Conservation (phyloP, 2,329 filamentous ascomycete species). For the Penicillium sp. region DNA sequence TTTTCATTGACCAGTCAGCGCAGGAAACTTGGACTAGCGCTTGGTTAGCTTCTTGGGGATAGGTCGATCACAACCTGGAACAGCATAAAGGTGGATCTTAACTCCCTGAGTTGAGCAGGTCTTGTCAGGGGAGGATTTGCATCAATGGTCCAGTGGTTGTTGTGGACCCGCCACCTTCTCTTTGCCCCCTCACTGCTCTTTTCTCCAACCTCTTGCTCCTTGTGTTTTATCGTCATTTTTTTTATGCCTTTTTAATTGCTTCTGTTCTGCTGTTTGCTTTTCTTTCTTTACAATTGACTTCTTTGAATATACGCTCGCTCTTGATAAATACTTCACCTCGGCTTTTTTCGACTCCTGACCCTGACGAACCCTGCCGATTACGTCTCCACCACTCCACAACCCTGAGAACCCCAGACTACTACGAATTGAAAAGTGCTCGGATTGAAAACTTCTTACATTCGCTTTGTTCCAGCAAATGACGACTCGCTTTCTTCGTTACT, state of each 20-base stretch:
- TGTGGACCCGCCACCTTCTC: neutral
- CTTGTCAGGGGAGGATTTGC: conserved; percentile 17
- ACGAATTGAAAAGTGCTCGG: neutral
- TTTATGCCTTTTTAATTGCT: neutral
- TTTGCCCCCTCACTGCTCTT: conserved; percentile 8
- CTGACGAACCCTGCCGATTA: neutral
- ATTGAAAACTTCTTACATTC: neutral
- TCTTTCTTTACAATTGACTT: neutral
- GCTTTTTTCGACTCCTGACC: neutral
- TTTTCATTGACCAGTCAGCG: neutral
- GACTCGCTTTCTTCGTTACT: neutral
- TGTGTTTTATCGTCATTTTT: neutral
- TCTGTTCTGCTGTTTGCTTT: neutral
- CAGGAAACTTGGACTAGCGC: conserved; percentile 4
- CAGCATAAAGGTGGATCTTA: conserved; percentile 1
- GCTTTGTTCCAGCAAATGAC: conserved; percentile 6
- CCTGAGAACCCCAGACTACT: neutral
- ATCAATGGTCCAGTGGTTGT: neutral
- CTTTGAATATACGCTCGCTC: neutral
- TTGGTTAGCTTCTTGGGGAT: neutral
- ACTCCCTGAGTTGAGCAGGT: neutral
- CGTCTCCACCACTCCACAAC: neutral
- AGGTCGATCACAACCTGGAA: conserved; percentile 13
- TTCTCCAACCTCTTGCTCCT: conserved; percentile 5
- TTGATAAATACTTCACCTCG: neutral